phyloP scores from a whole-genome alignment of 306 rosid species.

The Dryas octopetala region DNA sequence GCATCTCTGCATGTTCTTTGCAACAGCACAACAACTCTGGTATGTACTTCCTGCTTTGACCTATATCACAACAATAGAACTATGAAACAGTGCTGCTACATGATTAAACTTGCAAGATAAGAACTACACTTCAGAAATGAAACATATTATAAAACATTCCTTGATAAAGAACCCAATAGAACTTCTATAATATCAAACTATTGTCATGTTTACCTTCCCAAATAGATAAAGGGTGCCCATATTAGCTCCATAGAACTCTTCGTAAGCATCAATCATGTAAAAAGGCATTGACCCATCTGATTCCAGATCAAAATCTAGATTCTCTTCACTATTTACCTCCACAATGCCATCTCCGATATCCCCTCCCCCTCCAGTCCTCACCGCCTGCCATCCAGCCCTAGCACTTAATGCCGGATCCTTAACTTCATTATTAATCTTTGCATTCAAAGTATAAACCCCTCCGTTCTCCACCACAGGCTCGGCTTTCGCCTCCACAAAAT shows the following conservation, averaged over 20 bases:
- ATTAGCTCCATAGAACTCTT: slow-evolving; percentile 77
- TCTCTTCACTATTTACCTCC: slow-evolving; percentile 41
- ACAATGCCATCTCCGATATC: slow-evolving; percentile 17
- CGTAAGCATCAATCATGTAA: slow-evolving; percentile 77
- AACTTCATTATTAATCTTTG: slow-evolving; percentile 51
- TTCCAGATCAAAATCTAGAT: slow-evolving; percentile 48
- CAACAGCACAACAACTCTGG: slow-evolving; percentile 90
- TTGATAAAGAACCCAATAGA: not conserved
- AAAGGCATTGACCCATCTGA: slow-evolving; percentile 69
- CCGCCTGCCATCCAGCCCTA: slow-evolving; percentile 73
- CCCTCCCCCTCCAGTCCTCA: slow-evolving; percentile 43
- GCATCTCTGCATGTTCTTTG: slow-evolving; percentile 86
- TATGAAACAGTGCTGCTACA: slow-evolving; percentile 16
- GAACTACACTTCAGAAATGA: not conserved
- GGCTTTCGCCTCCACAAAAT: slow-evolving; percentile 36
- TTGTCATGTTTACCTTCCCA: slow-evolving; percentile 68
- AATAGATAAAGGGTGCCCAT: slow-evolving; percentile 80
- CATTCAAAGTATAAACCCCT: slow-evolving; percentile 64
- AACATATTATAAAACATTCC: not conserved
- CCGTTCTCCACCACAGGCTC: slow-evolving; percentile 43
- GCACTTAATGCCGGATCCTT: slow-evolving; percentile 63
- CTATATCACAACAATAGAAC: slow-evolving; percentile 43
- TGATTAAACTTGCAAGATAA: slow-evolving; percentile 13
- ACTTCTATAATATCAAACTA: not conserved
- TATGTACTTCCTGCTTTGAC: slow-evolving; percentile 70